Base-by-base conservation (phyloP, 352 stramenopile species). In the Pythium pyrilobum region DNA sequence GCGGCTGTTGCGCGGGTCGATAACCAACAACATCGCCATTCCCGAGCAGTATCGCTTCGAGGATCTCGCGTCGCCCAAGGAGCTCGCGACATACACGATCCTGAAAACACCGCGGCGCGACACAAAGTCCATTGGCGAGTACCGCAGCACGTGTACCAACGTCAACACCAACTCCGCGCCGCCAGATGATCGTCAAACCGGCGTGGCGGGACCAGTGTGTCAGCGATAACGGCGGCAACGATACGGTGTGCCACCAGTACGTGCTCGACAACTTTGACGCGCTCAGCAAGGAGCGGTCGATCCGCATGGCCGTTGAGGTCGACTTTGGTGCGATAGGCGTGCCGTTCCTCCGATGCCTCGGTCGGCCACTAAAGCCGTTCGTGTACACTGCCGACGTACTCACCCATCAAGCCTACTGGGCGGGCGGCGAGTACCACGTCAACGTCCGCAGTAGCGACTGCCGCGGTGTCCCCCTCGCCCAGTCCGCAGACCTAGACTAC, bases 391-490 rank as follows among this genome's bases (percentile, higher is more conserved):
- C 76, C 10, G 76, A 87, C 55, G 45, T 85, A 18, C 66, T 87
- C 54, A 64, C 77, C 5, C 58, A 77, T 6, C 69, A 83, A 50
- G 67, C 62, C 0, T 85, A 69, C 45, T 87, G 73, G 76, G 57
- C 73, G 0, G 76, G 76, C 1, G 67, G 62, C 0, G 67, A 56
- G 13, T 75, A 74, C 46, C 59, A 75, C 42, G 45, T 81, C 2
- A 60, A 81, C 20, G 66, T 87, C n/a, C 69, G 81, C 28, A 81
- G 55, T 5, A 87, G 76, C 37, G 63, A 74, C 10, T 85, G 76
- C 28, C 28, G 64, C 3, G 73, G 66, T 2, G 45, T 69, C 1
- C 76, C 73, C 6, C 52, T 67, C 20, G 48, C 81, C 21, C 23
- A 67, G 21, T 67, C 71, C 8, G 15, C 34, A 0, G 68, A 83